Conservation (phyloP, 192 early-diverging fungal species). For the Chytriomyces confervae region DNA sequence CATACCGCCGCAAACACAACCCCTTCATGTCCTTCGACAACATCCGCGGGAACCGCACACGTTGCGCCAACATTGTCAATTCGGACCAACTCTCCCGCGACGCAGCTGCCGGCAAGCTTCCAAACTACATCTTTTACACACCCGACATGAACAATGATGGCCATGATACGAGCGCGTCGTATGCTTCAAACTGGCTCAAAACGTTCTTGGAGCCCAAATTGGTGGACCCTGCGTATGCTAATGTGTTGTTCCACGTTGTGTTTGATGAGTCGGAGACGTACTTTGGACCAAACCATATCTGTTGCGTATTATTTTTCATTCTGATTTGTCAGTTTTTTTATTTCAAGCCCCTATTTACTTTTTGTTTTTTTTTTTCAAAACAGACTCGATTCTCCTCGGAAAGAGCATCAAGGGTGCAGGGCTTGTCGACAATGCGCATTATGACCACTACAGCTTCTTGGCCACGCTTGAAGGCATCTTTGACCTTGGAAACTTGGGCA, state of each 20-base stretch:
- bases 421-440: slow-evolving; percentile 37
- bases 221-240: slow-evolving; percentile 43
- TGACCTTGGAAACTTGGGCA: slow-evolving; percentile 49
- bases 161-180: slow-evolving; percentile 58
- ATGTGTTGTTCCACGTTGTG: slow-evolving; percentile 23
- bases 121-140: slow-evolving; percentile 57
- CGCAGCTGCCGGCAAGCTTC: slow-evolving; percentile 46
- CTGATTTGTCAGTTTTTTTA: too few species aligned
- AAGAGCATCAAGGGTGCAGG: slow-evolving; percentile 38
- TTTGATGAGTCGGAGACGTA: slow-evolving; percentile 11
- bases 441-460: slow-evolving; percentile 57
- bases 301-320: too few species aligned
- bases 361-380: too few species aligned
- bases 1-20: slow-evolving; percentile 45
- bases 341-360: too few species aligned
- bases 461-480: slow-evolving; percentile 50
- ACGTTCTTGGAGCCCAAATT: slow-evolving; percentile 53
- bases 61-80: slow-evolving; percentile 64
- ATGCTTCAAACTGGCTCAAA: slow-evolving; percentile 57
- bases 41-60: slow-evolving; percentile 42
- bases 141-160: slow-evolving; percentile 53
- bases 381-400: slow-evolving; percentile 49
- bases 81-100: slow-evolving; percentile 57
- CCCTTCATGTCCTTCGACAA: slow-evolving; percentile 50
- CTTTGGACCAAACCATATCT: neutral